These are phyloP conservation scores for Trichoderma guizhouense DNA, from an alignment of 2,329 filamentous ascomycete genomes.

Conservation along the genomic window DNA sequence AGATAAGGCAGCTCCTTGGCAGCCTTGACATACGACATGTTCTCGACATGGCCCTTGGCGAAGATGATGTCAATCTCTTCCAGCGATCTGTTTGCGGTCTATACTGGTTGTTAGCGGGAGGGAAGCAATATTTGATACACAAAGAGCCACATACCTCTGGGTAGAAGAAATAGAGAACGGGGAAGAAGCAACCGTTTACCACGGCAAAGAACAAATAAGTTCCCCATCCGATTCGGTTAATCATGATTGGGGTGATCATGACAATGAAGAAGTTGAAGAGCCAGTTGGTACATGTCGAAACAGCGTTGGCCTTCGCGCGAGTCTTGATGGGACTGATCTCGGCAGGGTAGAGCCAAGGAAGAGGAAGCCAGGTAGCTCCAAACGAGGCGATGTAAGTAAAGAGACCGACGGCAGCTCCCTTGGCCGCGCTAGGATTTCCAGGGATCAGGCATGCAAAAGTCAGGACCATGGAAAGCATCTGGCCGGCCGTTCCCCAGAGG, in stretches of 20 bases:
- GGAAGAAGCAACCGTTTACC: slow-evolving; percentile 41
- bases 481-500: slow-evolving; percentile 43
- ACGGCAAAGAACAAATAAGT: slow-evolving; percentile 45
- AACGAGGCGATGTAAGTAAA: slow-evolving; percentile 66
- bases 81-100: slow-evolving; percentile 34
- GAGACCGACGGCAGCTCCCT: slow-evolving; percentile 54
- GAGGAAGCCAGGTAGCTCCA: slow-evolving; percentile 61
- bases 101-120: not conserved
- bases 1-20: slow-evolving; percentile 55
- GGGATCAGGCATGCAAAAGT: slow-evolving; percentile 65
- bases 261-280: slow-evolving; percentile 48
- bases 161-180: slow-evolving; percentile 43
- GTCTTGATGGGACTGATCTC: slow-evolving; percentile 52
- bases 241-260: slow-evolving; percentile 47
- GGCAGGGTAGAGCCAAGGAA: slow-evolving; percentile 59
- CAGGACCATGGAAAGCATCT: slow-evolving; percentile 56
- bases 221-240: slow-evolving; percentile 55
- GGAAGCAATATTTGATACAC: not conserved
- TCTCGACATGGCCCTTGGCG: slow-evolving; percentile 56
- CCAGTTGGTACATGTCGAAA: slow-evolving; percentile 63
- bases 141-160: slow-evolving; percentile 40
- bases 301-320: slow-evolving; percentile 44
- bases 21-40: slow-evolving; percentile 57
- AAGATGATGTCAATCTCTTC: slow-evolving; percentile 60
- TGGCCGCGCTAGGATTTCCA: slow-evolving; percentile 56